Evolutionary conservation across 768 basidiomycete species (phyloP).

Genomic region (Lentinula detonsa): DNA sequence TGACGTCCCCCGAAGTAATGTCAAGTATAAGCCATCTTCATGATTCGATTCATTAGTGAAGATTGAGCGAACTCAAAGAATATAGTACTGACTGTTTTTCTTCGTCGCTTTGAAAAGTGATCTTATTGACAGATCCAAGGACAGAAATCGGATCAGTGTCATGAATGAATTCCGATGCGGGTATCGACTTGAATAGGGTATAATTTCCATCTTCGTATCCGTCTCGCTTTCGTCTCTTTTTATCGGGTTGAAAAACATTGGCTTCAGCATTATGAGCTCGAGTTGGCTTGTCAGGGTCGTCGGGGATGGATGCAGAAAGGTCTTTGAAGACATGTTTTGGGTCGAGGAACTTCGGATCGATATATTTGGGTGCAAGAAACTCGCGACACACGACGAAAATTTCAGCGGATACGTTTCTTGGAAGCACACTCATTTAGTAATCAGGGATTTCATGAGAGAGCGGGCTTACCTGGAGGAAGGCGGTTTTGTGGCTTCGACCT

Average conservation of each 20-base stretch:
- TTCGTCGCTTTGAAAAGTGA: slow-evolving; percentile 74
- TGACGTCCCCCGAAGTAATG: slow-evolving; percentile 74
- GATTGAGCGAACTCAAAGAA: slow-evolving; percentile 9
- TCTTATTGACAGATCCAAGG: slow-evolving; percentile 73
- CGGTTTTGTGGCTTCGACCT: slow-evolving; percentile 98
- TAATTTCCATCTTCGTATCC: slow-evolving; percentile 96
- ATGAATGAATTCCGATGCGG: slow-evolving; percentile 67
- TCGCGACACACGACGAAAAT: slow-evolving; percentile 98
- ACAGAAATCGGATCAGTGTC: slow-evolving; percentile 68
- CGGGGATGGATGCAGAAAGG: slow-evolving; percentile 41
- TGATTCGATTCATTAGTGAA: not conserved
- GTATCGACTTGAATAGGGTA: slow-evolving; percentile 73
- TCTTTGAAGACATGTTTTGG: slow-evolving; percentile 98
- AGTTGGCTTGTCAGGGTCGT: slow-evolving; percentile 43
- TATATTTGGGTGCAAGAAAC: slow-evolving; percentile 89
- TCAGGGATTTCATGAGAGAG: not conserved
- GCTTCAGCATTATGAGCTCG: slow-evolving; percentile 67
- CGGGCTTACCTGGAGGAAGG: slow-evolving; percentile 80
- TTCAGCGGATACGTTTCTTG: slow-evolving; percentile 96
- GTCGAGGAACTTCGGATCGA: slow-evolving; percentile 97
- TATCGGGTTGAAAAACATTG: slow-evolving; percentile 96
- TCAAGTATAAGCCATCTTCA: slow-evolving; percentile 67
- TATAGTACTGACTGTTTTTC: slow-evolving; percentile 60
- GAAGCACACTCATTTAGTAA: slow-evolving; percentile 1
- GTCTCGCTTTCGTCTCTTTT: slow-evolving; percentile 87